Evolutionary conservation across 1,284 basidiomycete genomes (phyloP).

Genomic region (Ganoderma lingzhi): DNA sequence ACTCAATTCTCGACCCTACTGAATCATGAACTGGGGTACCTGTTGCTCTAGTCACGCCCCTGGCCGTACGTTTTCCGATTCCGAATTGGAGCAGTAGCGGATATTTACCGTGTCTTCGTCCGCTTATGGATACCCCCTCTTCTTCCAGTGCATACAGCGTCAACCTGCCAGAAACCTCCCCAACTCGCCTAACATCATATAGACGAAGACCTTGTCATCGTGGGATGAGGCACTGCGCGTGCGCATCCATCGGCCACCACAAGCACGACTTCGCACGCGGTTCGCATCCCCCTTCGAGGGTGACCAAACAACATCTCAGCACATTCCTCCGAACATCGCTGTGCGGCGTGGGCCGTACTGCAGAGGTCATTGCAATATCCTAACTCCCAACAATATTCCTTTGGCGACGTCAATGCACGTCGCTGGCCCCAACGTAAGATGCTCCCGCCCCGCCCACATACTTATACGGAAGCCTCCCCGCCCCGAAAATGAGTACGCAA

Average conservation of each 20-base stretch:
- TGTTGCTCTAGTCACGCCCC: neutral
- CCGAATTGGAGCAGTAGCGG: neutral
- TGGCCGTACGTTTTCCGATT: neutral
- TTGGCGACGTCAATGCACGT: slow-evolving; percentile 6
- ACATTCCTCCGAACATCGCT: slow-evolving; percentile 1
- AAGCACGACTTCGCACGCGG: neutral
- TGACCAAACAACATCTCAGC: neutral
- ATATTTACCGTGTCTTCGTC: neutral
- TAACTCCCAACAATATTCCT: slow-evolving; percentile 4
- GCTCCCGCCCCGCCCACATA: slow-evolving; percentile 4
- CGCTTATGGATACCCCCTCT: neutral
- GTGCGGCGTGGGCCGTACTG: neutral
- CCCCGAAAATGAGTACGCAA: neutral
- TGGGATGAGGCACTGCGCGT: slow-evolving; percentile 5
- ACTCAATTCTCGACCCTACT: neutral
- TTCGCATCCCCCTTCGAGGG: neutral
- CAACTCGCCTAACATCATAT: neutral
- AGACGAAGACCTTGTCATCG: slow-evolving; percentile 5
- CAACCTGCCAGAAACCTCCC: neutral
- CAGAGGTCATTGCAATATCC: neutral
- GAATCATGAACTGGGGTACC: neutral
- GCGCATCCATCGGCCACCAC: slow-evolving; percentile 4
- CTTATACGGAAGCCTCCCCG: slow-evolving; percentile 3
- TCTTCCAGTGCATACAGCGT: neutral
- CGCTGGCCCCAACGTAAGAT: slow-evolving; percentile 5